Evolutionary conservation across 805 yeast genomes (phyloP).

Genomic region (Sungouiella blattae): DNA sequence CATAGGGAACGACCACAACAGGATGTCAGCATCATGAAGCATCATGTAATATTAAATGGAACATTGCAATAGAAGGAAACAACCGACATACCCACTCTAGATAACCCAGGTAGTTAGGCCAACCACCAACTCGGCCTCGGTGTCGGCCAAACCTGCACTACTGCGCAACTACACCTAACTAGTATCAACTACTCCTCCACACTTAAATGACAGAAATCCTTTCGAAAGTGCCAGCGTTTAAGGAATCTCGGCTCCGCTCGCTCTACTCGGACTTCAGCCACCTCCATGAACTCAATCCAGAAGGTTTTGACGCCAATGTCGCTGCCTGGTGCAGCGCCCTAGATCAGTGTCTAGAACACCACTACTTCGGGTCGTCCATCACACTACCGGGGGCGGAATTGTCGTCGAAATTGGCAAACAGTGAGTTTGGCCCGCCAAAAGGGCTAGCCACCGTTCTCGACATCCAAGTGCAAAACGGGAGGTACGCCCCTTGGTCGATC

Average conservation of each 20-base stretch:
- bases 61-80: too few relatives aligned
- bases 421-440: constrained; percentile 29
- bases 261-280: constrained; percentile 34
- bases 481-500: constrained; percentile 13
- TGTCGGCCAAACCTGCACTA: too few relatives aligned
- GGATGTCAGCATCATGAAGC: too few relatives aligned
- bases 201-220: constrained; percentile 2
- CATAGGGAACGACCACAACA: too few relatives aligned
- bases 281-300: constrained; percentile 33
- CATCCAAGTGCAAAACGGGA: constrained; percentile 18
- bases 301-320: constrained; percentile 42
- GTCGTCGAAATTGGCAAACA: constrained; percentile 4
- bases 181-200: too few relatives aligned
- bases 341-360: constrained; percentile 8
- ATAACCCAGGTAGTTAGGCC: too few relatives aligned
- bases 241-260: constrained; percentile 28
- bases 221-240: constrained; percentile 19
- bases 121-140: too few relatives aligned
- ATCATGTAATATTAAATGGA: too few relatives aligned
- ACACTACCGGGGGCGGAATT: constrained; percentile 18
- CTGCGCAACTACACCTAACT: too few relatives aligned
- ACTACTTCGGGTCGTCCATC: constrained; percentile 15
- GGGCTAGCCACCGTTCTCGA: constrained; percentile 22
- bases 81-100: too few relatives aligned
- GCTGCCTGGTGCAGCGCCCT: constrained; percentile 34